A percentile compares a stretch with the other conserved stretches of the same genome.
Evolutionary conservation across 306 rosid species (phyloP).

Genomic region (Morella rubra): DNA sequence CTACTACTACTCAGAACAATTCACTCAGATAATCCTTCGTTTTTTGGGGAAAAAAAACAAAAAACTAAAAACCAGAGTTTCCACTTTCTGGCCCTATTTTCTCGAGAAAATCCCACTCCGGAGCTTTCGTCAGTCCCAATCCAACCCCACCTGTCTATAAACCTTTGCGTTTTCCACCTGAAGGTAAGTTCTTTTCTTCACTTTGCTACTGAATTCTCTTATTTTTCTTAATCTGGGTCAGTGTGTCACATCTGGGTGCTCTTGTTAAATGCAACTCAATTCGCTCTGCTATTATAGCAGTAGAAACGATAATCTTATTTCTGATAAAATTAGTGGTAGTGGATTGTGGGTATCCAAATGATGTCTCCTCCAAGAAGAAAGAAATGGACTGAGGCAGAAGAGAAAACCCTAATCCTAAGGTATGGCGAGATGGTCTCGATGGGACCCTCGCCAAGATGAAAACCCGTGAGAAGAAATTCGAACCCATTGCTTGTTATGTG

Average conservation of each 20-base stretch:
- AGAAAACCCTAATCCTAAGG: constrained; percentile 83
- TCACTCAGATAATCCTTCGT: background rate
- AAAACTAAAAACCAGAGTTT: background rate
- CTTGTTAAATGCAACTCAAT: constrained; percentile 1
- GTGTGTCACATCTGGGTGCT: constrained; percentile 20
- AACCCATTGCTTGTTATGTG: constrained; percentile 83
- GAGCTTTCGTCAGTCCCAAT: background rate
- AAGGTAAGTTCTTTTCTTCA: constrained; percentile 20
- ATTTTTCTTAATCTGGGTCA: constrained; percentile 34
- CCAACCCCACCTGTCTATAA: background rate
- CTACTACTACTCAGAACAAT: constrained; percentile 2
- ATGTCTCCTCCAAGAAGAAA: constrained; percentile 85
- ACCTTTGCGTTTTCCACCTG: constrained; percentile 11
- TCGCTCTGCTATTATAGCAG: background rate
- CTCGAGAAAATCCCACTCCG: constrained; percentile 14
- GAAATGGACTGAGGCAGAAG: constrained; percentile 98
- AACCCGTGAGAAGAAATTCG: constrained; percentile 91
- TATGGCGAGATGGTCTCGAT: constrained; percentile 81
- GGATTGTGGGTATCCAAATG: constrained; percentile 35
- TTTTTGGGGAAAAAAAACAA: too few species aligned
- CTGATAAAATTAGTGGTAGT: background rate
- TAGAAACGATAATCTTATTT: background rate
- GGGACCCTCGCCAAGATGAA: constrained; percentile 85
- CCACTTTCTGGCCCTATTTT: background rate
- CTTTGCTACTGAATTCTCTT: constrained; percentile 17